Evolutionary conservation across 257 asterid genomes (phyloP).

Genomic region (Verbascum thapsus): DNA sequence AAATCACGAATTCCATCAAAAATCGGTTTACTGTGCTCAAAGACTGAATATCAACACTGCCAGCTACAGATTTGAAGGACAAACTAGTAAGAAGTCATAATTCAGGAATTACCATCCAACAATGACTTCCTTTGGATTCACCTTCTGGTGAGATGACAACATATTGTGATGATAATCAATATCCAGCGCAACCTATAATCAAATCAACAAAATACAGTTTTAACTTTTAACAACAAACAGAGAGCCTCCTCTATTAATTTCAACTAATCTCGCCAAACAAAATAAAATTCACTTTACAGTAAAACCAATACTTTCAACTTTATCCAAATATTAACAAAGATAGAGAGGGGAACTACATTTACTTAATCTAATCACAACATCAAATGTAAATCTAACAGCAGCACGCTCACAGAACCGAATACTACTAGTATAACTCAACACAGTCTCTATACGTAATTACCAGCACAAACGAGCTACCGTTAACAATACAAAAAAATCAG

Average conservation of each 20-base stretch:
- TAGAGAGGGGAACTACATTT: background rate
- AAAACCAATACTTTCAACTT: background rate
- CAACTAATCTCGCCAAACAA: no score
- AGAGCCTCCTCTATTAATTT: background rate
- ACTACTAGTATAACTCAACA: background rate
- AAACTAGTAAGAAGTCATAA: no score
- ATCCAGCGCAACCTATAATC: slow-evolving; percentile 83
- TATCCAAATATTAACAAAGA: no score
- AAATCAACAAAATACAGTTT: slow-evolving; percentile 1
- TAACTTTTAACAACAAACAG: background rate
- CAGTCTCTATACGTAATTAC: background rate
- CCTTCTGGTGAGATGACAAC: slow-evolving; percentile 89
- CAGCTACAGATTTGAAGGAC: no score
- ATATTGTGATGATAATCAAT: slow-evolving; percentile 93
- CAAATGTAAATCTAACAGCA: background rate
- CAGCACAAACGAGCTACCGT: background rate
- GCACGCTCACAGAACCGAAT: background rate
- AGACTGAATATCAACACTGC: background rate
- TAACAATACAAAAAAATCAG: background rate
- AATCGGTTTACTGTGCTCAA: background rate
- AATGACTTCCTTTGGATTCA: slow-evolving; percentile 91
- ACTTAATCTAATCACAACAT: background rate
- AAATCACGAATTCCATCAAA: background rate
- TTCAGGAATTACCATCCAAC: slow-evolving; percentile 86
- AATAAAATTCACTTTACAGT: background rate